Base-by-base conservation (phyloP, 306 rosid species). In the Cicer chorassanicum region DNA sequence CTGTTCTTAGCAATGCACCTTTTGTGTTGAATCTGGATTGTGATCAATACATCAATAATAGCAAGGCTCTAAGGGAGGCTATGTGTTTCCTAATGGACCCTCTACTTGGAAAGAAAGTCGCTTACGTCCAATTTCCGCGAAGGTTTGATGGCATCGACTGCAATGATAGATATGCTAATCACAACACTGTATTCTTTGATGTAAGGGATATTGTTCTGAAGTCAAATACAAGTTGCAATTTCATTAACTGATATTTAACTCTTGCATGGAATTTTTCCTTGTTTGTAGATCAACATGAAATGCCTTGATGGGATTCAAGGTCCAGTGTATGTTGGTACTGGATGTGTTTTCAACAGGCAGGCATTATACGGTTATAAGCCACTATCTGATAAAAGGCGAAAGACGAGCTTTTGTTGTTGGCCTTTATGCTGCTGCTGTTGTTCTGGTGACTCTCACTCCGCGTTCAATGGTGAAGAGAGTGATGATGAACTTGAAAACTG, bases 291-390 rank as follows among this genome's bases (percentile, higher is more conserved):
- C 82, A 90, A 87, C 91, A 95, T 95, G 97, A 92, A 90, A 92
- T 93, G 99, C 49, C 81, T 95, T 29, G 98, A 95, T 72, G 99
- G 99, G 70, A 89, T 95, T 84, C 99, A 95, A 88, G 99, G 99
- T 50, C 99, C 99, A 0, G 82, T 92, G 4, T 95, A 92, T 82
- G 96, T 95, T 77, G 99, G 98, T 14, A 86, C 92, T 16, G 99
- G 99, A 83, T 85, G 93, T 74, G 98, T 95, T 64, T 92, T 95
- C 87, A 95, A 90, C 75, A 85, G 99, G 83, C 91, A 65, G 62
- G 99, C 99, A 62, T 84, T 95, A 78, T 90, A 92, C 24, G 99
- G 99, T 19, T 89, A 82, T 73, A 90, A 95, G 76, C 96, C 93
- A 4, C 93, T 84, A 65, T 89, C 87, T 2, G 94, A 92, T 44